Evolutionary conservation across 2,329 filamentous ascomycete species (phyloP), one percentile per base, ranked within the genome.

Genomic region (Neofusicoccum umdonicola): DNA sequence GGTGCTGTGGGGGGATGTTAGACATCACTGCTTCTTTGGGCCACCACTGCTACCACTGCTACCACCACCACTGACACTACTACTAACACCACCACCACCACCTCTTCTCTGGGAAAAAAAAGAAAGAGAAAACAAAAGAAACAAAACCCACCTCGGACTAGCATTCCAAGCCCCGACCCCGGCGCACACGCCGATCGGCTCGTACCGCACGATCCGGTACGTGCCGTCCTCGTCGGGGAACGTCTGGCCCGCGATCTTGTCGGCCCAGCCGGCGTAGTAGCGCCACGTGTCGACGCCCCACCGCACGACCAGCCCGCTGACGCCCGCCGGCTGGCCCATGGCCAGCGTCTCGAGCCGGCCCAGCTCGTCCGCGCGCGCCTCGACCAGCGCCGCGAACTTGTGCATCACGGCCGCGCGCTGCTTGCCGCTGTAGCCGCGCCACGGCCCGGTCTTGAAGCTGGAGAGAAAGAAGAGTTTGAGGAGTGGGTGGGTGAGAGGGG

Each of bases 161-260:
- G 54, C 71, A 56, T 73, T 73, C 72, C 72, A 74, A 17, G 72
- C 71, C 15, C 69, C 69, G 47, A 74, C 70, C 3, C 69, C 71
- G 9, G 73, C 71, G 56, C 71, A 73, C 8, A 74, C 73, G 31
- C 71, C 71, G 27, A 75, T 56, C 0, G 73, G 71, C 34, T 75
- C 71, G 52, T 75, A 73, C 42, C 69, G 68, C 3, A 73, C 68
- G 22, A 73, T 71, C 61, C 68, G 71, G 63, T 70, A 73, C 7
- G 67, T 47, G 0, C 71, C 71, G 60, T 73, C 69, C 11, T 67
- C 60, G 7, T 64, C 68, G 9, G 70, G 69, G 45, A 63, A 75
- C 2, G 72, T 72, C 62, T 75, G 72, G 50, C 74, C 74, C 11
- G 70, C 71, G 22, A 73, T 72, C 66, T 75, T 75, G 63, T 75